Evolutionary conservation across 2,329 filamentous ascomycete genomes (phyloP), one percentile per base, ranked within the genome.

Genomic region (Ustilaginoidea virens): DNA sequence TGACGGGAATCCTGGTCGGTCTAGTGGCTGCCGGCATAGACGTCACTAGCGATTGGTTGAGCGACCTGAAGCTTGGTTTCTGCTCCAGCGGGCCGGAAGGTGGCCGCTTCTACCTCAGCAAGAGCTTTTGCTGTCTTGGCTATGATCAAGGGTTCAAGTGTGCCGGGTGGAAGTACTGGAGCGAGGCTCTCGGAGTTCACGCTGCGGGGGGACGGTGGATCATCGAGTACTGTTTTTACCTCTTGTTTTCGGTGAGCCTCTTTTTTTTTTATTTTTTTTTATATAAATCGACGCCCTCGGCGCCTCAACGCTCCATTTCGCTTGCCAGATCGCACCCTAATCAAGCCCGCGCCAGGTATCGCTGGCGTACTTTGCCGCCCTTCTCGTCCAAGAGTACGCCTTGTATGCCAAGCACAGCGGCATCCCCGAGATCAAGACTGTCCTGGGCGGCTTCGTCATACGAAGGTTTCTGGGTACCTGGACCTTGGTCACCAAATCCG

Each of bases 341-440:
- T n/a, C n/a, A n/a, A n/a, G n/a, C n/a, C n/a, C n/a, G 3, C 10
- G 15, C 5, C 27, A 86, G 79, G 63, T 87, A 7, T 43, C 79
- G 6, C 87, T 92, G 46, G 86, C 87, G 16, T 63, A 73, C 21
- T 71, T 67, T 33, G 83, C 90, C 7, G 81, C 79, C 30, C 48
- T 86, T 30, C 58, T 96, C 30, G 86, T 96, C 10, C 73, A 78
- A 42, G 72, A 78, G 42, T 96, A 86, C 52, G 83, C 82, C 15
- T 63, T 80, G 5, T 82, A 93, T 53, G 87, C 87, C 27, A 87
- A 80, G 49, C 87, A 96, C 47, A 93, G 83, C 49, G 87, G 87
- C 55, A 94, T 98, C 41, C 85, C 87, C 5, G 87, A 98, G 60
- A 92, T 98, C 56, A 98, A 98, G 62, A 94, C 86, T 3, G 72